Conservation (phyloP, 371 early-diverging fungal species). For the Synchytrium microbalum region DNA sequence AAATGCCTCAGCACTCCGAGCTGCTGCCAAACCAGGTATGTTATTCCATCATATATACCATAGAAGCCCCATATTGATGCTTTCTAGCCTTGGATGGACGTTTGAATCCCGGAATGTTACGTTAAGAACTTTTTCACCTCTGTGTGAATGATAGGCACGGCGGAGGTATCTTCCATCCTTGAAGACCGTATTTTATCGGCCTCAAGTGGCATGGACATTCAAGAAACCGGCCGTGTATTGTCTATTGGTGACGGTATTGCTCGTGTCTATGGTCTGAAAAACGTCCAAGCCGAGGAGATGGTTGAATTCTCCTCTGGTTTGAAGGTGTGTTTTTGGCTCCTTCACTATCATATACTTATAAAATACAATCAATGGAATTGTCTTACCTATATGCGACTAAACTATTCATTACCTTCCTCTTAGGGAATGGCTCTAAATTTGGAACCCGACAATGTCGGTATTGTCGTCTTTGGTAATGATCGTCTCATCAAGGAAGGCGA, state of each 20-base stretch:
- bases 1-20: not conserved
- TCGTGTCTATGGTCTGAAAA: slow-evolving; percentile 95
- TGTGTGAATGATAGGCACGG: slow-evolving; percentile 48
- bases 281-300: slow-evolving; percentile 98
- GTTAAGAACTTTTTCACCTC: no score
- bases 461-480: slow-evolving; percentile 97
- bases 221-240: slow-evolving; percentile 94
- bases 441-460: slow-evolving; percentile 96
- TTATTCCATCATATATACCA: no score
- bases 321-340: slow-evolving; percentile 48
- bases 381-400: slow-evolving; percentile 7
- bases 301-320: slow-evolving; percentile 96
- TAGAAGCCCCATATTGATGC: no score
- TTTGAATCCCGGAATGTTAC: no score
- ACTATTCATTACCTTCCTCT: slow-evolving; percentile 4
- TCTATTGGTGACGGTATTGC: slow-evolving; percentile 99
- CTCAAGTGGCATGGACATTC: slow-evolving; percentile 67
- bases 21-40: slow-evolving; percentile 6
- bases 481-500: slow-evolving; percentile 95
- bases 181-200: slow-evolving; percentile 87
- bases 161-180: slow-evolving; percentile 80
- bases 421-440: slow-evolving; percentile 96
- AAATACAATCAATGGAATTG: not conserved
- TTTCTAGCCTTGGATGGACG: no score
- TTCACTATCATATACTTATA: no score